Percentiles rank a stretch among this genome's conserved stretches.
Evolutionary conservation across 179 eudicot species (phyloP).

Genomic region (Corrigiola litoralis): DNA sequence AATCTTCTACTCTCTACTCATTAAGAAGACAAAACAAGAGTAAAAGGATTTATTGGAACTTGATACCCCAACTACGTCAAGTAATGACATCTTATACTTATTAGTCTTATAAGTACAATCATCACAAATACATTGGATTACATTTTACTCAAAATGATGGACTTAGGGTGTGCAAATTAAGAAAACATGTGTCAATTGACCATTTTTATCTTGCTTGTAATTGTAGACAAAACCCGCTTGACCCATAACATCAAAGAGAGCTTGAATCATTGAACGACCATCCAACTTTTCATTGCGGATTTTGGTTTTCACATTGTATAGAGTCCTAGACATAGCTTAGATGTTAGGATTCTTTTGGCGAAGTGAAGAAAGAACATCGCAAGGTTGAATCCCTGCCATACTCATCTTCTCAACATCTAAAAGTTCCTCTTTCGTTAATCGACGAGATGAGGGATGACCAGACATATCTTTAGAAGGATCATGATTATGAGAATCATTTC

Average conservation of each 20-base stretch:
- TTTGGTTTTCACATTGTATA: constrained; percentile 3
- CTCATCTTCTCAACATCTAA: constrained; percentile 4
- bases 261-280: constrained; percentile 6
- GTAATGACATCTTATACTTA: constrained; percentile 1
- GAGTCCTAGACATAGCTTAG: constrained; percentile 1
- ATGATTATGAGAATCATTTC: constrained; percentile 13
- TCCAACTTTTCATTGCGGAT: background rate
- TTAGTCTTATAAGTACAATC: constrained; percentile 18
- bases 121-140: constrained; percentile 2
- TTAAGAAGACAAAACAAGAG: constrained; percentile 16
- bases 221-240: constrained; percentile 4
- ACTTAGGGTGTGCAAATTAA: constrained; percentile 14
- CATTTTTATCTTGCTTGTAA: constrained; percentile 1
- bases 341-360: background rate
- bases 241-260: constrained; percentile 17
- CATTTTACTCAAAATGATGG: background rate
- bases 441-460: constrained; percentile 15
- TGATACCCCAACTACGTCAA: constrained; percentile 11
- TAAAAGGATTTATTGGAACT: constrained; percentile 10
- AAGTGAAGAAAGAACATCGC: constrained; percentile 10
- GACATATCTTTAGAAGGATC: background rate
- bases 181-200: constrained; percentile 12
- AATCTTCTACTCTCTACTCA: constrained; percentile 13
- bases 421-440: background rate
- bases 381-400: constrained; percentile 6